These are phyloP conservation scores for Leishmania major DNA, from an alignment of 208 protist species.

Conservation along the genomic window DNA sequence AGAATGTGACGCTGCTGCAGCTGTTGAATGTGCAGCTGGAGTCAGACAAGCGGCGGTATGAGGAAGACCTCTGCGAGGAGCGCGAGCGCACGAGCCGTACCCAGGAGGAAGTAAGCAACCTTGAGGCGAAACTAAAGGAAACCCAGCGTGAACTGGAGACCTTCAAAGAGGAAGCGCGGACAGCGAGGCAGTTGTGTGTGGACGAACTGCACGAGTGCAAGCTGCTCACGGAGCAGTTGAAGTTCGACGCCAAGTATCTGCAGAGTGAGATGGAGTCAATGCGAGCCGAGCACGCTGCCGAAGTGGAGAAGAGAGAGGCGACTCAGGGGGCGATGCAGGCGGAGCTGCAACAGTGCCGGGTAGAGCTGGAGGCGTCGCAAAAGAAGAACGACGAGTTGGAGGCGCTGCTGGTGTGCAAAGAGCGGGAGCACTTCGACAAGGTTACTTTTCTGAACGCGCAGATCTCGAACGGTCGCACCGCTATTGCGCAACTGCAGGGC, in stretches of 20 bases:
- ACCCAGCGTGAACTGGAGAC: constrained; percentile 56
- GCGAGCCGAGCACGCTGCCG: constrained; percentile 37
- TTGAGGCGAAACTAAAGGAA: constrained; percentile 43
- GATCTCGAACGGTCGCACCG: constrained; percentile 76
- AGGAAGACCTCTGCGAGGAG: constrained; percentile 62
- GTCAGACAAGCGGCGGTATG: constrained; percentile 66
- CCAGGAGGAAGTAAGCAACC: constrained; percentile 41
- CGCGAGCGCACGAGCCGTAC: constrained; percentile 27
- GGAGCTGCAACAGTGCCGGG: constrained; percentile 38
- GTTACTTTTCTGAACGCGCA: constrained; percentile 90
- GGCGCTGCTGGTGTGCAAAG: constrained; percentile 57
- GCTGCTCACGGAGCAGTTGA: constrained; percentile 81
- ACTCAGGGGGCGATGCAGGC: constrained; percentile 28
- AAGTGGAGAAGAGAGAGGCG: constrained; percentile 40
- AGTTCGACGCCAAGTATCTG: constrained; percentile 83
- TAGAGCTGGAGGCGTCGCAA: constrained; percentile 67
- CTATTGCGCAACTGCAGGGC: constrained; percentile 67
- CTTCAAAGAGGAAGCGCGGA: constrained; percentile 38
- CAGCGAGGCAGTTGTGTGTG: constrained; percentile 36
- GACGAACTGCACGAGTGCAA: constrained; percentile 72
- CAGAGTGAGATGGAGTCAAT: constrained; percentile 62
- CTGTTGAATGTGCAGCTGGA: constrained; percentile 83
- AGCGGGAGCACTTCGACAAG: constrained; percentile 85
- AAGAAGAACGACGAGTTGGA: constrained; percentile 74
- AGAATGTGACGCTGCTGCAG: constrained; percentile 87